Conservation (phyloP, 1,139 yeast genomes). For the Kurtzmaniella quercitrusa region DNA sequence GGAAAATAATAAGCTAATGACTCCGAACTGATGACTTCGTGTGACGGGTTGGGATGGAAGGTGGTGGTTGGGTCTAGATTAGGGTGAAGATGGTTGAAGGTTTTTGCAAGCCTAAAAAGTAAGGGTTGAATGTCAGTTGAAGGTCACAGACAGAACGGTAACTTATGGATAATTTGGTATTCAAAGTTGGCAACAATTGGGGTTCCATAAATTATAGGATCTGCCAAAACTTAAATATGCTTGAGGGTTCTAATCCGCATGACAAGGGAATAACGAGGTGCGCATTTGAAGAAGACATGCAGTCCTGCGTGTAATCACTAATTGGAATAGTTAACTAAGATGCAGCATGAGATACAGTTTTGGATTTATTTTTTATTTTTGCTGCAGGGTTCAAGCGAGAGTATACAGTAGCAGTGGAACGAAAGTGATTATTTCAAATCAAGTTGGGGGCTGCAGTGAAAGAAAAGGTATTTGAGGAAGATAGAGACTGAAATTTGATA, state of each 20-base stretch:
- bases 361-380: background rate
- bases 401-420: background rate
- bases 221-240: background rate
- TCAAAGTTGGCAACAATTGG: background rate
- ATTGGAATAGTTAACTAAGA: slow-evolving; percentile 4
- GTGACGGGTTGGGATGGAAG: background rate
- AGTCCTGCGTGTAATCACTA: background rate
- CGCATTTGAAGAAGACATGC: background rate
- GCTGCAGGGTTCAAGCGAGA: slow-evolving; percentile 4
- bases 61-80: background rate
- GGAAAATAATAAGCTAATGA: background rate
- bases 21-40: background rate
- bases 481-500: background rate
- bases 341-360: slow-evolving; percentile 7
- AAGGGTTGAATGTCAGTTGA: background rate
- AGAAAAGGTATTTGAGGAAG: background rate
- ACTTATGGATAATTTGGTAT: background rate
- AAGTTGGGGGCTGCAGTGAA: background rate
- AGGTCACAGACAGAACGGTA: background rate
- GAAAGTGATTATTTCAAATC: background rate
- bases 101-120: background rate
- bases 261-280: background rate
- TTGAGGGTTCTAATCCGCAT: background rate
- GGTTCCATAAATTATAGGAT: background rate
- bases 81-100: background rate